Evolutionary conservation across 2,329 filamentous ascomycete species (phyloP).

Genomic region (Penicillium freii): DNA sequence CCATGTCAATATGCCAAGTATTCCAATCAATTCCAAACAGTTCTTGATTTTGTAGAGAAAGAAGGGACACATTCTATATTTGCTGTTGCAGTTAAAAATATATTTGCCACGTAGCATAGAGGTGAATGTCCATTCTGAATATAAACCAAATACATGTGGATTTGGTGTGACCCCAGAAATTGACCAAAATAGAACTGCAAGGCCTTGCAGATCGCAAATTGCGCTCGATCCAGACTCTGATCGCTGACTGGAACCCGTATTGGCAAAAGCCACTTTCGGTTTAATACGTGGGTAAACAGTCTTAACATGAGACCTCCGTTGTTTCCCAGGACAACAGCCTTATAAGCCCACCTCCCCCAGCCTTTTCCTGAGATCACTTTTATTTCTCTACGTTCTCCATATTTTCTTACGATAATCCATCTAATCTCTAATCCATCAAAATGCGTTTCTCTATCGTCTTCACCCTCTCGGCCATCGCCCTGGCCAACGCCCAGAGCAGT

Average conservation of each 20-base stretch:
- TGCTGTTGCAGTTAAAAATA: not conserved
- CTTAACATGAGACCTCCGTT: conserved; percentile 2
- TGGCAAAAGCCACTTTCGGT: conserved; percentile 1
- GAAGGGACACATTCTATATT: too few species aligned
- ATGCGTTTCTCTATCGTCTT: conserved; percentile 50
- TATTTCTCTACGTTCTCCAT: conserved; percentile 7
- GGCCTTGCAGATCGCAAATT: conserved; percentile 22
- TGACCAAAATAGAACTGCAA: conserved; percentile 11
- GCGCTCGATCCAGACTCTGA: conserved; percentile 11
- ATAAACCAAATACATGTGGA: not conserved
- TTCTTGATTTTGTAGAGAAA: too few species aligned
- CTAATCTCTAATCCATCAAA: conserved; percentile 26
- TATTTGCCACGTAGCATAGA: not conserved
- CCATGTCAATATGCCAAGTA: not conserved
- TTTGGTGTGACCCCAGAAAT: conserved; percentile 23
- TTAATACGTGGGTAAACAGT: not conserved
- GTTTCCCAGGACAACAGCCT: conserved; percentile 12
- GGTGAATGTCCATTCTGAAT: not conserved
- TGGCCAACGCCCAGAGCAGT: conserved; percentile 43
- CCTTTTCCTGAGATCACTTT: not conserved
- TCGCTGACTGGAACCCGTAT: conserved; percentile 12
- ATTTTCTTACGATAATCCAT: not conserved
- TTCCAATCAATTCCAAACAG: not conserved
- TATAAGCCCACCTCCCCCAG: conserved; percentile 1
- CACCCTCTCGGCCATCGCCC: conserved; percentile 44